Evolutionary conservation across 345 rosid species (phyloP).

Genomic region (Heritiera fomes): DNA sequence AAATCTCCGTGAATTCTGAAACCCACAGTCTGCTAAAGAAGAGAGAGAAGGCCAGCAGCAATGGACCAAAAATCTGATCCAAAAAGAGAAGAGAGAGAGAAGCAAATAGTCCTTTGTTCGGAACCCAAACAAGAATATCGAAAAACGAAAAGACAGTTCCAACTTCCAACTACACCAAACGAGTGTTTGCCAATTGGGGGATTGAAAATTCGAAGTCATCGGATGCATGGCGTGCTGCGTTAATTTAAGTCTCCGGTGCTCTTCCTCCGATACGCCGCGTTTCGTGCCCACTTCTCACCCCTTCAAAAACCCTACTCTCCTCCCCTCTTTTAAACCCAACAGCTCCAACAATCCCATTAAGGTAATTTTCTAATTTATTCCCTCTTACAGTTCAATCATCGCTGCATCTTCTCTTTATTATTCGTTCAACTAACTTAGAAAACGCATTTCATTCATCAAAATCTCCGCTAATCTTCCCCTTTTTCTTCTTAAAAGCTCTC

Average conservation of each 20-base stretch:
- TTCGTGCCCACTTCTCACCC: constrained; percentile 37
- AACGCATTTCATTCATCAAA: not conserved
- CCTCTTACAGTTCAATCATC: not conserved
- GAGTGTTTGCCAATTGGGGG: not conserved
- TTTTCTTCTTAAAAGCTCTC: constrained; percentile 42
- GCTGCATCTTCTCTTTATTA: not conserved
- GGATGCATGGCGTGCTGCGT: constrained; percentile 51
- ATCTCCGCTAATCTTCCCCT: not conserved
- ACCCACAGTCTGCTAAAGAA: not conserved
- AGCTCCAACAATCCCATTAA: constrained; percentile 10
- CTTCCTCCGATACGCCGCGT: constrained; percentile 49
- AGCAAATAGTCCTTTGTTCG: not conserved
- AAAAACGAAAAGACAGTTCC: not conserved
- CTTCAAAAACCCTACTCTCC: constrained; percentile 39
- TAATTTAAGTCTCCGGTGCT: constrained; percentile 41
- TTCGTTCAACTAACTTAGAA: not conserved
- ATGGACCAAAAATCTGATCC: not conserved
- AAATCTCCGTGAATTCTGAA: not conserved
- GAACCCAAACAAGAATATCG: not conserved
- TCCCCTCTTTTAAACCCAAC: constrained; percentile 29
- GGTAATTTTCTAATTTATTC: constrained; percentile 25
- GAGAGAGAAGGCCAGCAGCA: not conserved
- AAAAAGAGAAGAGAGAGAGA: not conserved
- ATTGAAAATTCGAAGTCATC: constrained; percentile 4
- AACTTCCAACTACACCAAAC: not conserved